Conservation (phyloP, 148 eudicot genomes). For the Camellia lanceoleosa region DNA sequence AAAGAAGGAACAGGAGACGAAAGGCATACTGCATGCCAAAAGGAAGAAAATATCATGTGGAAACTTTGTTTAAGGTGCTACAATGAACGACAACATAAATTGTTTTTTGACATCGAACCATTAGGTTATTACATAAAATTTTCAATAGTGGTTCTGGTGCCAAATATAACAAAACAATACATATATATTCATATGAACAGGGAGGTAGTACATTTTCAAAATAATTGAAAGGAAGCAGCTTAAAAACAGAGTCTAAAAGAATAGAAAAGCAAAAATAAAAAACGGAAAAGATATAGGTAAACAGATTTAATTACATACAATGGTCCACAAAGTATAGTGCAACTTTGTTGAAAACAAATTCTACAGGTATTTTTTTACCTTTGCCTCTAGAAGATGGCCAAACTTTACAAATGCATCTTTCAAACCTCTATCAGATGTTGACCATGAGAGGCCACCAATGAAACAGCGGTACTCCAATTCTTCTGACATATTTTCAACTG, state of each 20-base stretch:
- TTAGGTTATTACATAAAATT: background rate
- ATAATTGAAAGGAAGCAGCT: background rate
- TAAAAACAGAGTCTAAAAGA: background rate
- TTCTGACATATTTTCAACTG: constrained; percentile 51
- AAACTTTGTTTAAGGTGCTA: background rate
- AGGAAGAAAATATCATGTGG: background rate
- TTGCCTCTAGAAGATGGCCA: constrained; percentile 85
- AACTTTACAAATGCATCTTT: constrained; percentile 81
- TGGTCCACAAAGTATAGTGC: background rate
- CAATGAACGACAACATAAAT: background rate
- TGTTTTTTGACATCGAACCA: background rate
- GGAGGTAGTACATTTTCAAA: background rate
- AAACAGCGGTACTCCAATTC: constrained; percentile 86
- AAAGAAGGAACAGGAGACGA: background rate
- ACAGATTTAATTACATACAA: background rate
- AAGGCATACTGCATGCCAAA: background rate
- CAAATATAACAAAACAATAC: background rate
- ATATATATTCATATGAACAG: background rate
- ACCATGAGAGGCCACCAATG: constrained; percentile 88
- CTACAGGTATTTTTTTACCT: constrained; percentile 36
- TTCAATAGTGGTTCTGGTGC: background rate
- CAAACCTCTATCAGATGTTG: constrained; percentile 79
- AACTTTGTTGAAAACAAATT: background rate
- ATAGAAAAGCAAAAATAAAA: no score
- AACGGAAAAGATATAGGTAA: background rate